Percentiles rank a stretch among this genome's conserved stretches.
Conservation (phyloP, 1,284 basidiomycete species). For the Tilletia caries region DNA sequence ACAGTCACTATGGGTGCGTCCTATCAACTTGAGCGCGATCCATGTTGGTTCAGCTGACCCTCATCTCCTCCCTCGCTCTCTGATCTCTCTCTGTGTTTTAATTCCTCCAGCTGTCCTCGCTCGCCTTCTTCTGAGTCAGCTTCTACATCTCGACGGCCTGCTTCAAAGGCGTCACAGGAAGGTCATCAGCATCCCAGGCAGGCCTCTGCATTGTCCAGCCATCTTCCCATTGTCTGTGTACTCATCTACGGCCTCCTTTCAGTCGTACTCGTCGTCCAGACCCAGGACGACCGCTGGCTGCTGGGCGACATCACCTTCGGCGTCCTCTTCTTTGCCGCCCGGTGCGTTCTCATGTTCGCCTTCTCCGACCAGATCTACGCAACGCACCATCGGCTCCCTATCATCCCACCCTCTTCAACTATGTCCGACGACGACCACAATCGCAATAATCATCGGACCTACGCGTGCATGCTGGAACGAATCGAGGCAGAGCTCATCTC, state of each 20-base stretch:
- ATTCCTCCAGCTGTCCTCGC: slow-evolving; percentile 76
- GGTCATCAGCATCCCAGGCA: slow-evolving; percentile 61
- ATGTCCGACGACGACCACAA: too few species aligned
- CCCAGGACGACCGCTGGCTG: slow-evolving; percentile 96
- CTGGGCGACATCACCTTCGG: slow-evolving; percentile 92
- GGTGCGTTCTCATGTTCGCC: slow-evolving; percentile 83
- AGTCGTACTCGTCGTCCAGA: slow-evolving; percentile 89
- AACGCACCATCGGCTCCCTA: too few species aligned
- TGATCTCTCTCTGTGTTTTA: neutral
- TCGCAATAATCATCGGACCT: too few species aligned
- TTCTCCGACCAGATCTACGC: slow-evolving; percentile 91
- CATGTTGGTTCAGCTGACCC: neutral
- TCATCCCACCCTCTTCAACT: too few species aligned
- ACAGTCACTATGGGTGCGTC: slow-evolving; percentile 74
- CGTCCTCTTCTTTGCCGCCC: slow-evolving; percentile 54
- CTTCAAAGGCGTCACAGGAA: slow-evolving; percentile 78
- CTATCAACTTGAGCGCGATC: neutral
- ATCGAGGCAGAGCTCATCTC: too few species aligned
- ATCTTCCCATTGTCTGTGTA: slow-evolving; percentile 85
- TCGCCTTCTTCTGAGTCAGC: slow-evolving; percentile 74
- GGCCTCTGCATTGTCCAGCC: slow-evolving; percentile 88
- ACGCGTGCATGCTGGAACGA: too few species aligned
- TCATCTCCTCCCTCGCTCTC: too few species aligned
- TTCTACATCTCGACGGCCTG: slow-evolving; percentile 92
- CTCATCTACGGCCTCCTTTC: slow-evolving; percentile 87